Evolutionary conservation across 179 eudicot genomes (phyloP), one percentile per base, ranked within the genome.

Genomic region (Amaranthus tricolor): DNA sequence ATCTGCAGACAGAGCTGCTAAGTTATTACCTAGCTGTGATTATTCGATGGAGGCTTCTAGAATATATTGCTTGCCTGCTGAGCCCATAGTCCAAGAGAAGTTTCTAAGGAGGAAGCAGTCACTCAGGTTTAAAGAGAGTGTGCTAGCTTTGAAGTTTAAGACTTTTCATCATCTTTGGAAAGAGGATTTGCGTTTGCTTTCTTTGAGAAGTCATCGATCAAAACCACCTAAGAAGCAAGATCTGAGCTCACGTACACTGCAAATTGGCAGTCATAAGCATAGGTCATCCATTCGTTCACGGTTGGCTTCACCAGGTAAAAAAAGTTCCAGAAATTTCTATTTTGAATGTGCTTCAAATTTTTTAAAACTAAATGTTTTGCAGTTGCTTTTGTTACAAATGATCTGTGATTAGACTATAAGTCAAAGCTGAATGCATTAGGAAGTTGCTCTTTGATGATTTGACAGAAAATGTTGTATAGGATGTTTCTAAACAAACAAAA

Each of bases 131-230:
- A 87, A 87, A 80, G 98, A 91, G 84, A 85, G 88, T 70, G 89
- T 85, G 17, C 52, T 89, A 50, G 76, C 87, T 12, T 78, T 96
- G 72, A 96, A 91, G 77, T 94, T 83, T 77, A 83, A 89, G 76
- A 89, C 85, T 54, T 83, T 86, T 58, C 93, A 84, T 76, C 89
- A 88, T 68, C 82, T 89, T 20, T 96, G 98, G 98, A 91, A 90
- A 82, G 93, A 91, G 79, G 94, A 90, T 51, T 58, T 89, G 79
- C 90, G 85, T 45, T 69, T 85, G 74, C 89, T 88, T 67, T 88
- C 97, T 59, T 40, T 82, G n/a, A 85, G 77, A 78, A 94, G 85
- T 77, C 71, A 80, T 58, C 88, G 87, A 7, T 71, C 83, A 7
- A 96, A 89, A 83, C 81, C 89, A 17, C 94, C 84, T 73, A 96